These are phyloP conservation scores for Pseudocohnilembus persalinus DNA, from an alignment of 169 alveolate species.

Conservation along the genomic window DNA sequence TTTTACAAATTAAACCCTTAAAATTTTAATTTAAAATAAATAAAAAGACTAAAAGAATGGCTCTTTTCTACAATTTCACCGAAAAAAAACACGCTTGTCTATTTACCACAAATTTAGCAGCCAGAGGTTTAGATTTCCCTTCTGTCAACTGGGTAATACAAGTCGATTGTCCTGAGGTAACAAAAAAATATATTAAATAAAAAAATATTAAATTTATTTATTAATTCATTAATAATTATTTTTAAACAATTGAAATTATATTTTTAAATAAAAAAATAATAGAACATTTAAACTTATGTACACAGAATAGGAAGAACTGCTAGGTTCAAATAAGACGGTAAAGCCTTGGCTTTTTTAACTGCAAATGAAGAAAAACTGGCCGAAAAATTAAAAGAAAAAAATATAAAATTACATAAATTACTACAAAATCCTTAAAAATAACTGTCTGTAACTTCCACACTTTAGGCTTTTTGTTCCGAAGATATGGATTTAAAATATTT, in stretches of 20 bases:
- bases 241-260: too few species aligned
- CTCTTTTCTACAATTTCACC: conserved; percentile 64
- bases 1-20: too few species aligned
- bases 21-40: too few species aligned
- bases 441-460: conserved; percentile 66
- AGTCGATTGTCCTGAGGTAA: conserved; percentile 94
- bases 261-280: too few species aligned
- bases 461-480: conserved; percentile 73
- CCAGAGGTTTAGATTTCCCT: conserved; percentile 98
- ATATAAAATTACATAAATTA: conserved; percentile 65
- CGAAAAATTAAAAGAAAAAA: conserved; percentile 44
- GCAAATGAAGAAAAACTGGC: conserved; percentile 43
- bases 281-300: conserved; percentile 89
- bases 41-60: conserved; percentile 59
- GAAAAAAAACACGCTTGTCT: conserved; percentile 79
- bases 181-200: too few species aligned
- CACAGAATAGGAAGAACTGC: conserved; percentile 99
- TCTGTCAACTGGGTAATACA: conserved; percentile 95
- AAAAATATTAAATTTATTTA: too few species aligned
- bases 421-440: conserved; percentile 65
- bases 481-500: conserved; percentile 70
- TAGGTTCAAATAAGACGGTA: conserved; percentile 93
- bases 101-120: conserved; percentile 95
- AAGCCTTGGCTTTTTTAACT: conserved; percentile 27
- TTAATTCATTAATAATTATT: too few species aligned